Evolutionary conservation across 805 yeast genomes (phyloP), one percentile per base, ranked within the genome.

Genomic region (Starmerella potacharoeniae): DNA sequence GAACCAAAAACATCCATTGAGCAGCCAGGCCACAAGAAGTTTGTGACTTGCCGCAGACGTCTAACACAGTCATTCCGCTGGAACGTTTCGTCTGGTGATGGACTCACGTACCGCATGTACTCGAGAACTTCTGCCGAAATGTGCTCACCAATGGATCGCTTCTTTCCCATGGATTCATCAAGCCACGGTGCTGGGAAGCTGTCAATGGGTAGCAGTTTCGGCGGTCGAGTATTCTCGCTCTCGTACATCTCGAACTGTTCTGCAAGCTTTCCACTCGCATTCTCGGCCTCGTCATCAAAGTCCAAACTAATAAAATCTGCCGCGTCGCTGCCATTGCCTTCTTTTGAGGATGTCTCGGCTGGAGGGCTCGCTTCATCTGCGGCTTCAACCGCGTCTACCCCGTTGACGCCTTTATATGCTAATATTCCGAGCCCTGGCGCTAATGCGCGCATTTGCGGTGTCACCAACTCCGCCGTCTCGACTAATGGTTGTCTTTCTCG

Each of bases 1-100:
- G 97, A 90, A 0, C 98, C 98, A 73, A 93, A 91, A 7, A 90
- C 95, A 58, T 83, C 83, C 5, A 85, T 79, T 55, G 83, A 84
- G 14, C 91, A 81, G 58, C 80, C 85, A 1, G 82, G 81, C 96
- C 97, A 91, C 52, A 83, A 71, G 2, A 69, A 66, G 6, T 73
- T 69, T 3, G 79, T 77, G 0, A 79, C 75, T 6, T 68, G 65
- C 58, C 83, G 79, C 35, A 93, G 70, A 52, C 78, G 75, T 39
- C 73, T 68, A 31, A 91, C 83, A 2, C 86, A 82, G 5, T 68
- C 68, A 60, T 86, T 84, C 65, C 97, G 79, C 4, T 77, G 71
- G 44, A 72, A 67, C 55, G 86, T 84, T 63, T 91, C 97, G 14
- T 74, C 78, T 43, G 74, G 77, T 0, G 91, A 81, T 1, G 97